Evolutionary conservation across 345 rosid species (phyloP).

Genomic region (Eucalyptus guilfoylei): DNA sequence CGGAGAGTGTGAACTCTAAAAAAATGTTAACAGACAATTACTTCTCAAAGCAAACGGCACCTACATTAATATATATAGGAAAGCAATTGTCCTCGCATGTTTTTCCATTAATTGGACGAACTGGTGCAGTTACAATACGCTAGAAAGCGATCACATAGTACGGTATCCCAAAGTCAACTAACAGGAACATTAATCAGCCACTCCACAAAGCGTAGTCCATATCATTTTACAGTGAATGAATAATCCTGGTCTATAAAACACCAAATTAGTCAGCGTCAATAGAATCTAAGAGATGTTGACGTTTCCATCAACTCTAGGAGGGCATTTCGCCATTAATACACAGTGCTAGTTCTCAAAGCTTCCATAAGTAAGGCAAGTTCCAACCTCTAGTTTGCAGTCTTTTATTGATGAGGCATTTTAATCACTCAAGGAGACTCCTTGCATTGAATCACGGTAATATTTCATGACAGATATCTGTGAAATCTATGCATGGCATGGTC

Average conservation of each 20-base stretch:
- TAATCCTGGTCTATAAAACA: not conserved
- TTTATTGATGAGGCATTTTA: not conserved
- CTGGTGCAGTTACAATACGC: not conserved
- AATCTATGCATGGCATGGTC: not conserved
- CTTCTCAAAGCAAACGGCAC: not conserved
- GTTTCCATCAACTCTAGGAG: not conserved
- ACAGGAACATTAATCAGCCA: not conserved
- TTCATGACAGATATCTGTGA: not conserved
- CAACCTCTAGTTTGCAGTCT: not conserved
- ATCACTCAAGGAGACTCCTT: not conserved
- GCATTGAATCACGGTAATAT: not conserved
- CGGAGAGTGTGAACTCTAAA: not conserved
- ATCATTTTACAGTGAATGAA: not conserved
- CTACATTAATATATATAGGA: not conserved
- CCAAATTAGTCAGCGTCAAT: not conserved
- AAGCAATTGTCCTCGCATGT: not conserved
- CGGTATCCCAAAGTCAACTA: not conserved
- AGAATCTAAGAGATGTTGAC: not conserved
- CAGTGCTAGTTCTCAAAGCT: not conserved
- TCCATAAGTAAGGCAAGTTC: not conserved
- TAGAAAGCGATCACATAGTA: not conserved
- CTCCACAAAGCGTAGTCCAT: not conserved
- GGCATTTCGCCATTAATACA: not conserved
- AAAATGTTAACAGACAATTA: not conserved
- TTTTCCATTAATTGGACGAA: not conserved